phyloP scores from a whole-genome alignment of 73 alveolate species.

The Urostyla sp. region DNA sequence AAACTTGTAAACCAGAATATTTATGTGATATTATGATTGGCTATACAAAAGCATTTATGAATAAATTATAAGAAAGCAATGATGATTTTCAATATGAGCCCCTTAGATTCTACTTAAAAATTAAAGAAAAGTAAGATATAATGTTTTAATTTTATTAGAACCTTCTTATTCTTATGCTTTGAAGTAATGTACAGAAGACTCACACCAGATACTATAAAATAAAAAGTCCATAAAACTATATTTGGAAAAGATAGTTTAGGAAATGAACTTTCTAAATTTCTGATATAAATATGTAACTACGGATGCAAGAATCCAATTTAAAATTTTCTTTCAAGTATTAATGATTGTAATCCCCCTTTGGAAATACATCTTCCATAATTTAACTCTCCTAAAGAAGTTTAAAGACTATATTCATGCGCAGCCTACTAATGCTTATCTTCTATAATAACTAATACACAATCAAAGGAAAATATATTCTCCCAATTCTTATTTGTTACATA shows the following conservation, averaged over 20 bases:
- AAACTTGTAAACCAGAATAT: constrained; percentile 25
- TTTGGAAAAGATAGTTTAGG: constrained; percentile 87
- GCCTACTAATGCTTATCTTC: constrained; percentile 87
- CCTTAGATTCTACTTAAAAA: constrained; percentile 36
- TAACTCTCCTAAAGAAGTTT: constrained; percentile 70
- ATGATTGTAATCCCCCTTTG: constrained; percentile 63
- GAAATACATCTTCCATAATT: constrained; percentile 70
- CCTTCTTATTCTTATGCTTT: constrained; percentile 78
- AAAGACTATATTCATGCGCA: constrained; percentile 78
- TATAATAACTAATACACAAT: constrained; percentile 88
- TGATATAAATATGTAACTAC: constrained; percentile 80
- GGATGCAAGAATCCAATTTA: constrained; percentile 85
- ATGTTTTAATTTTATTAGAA: not conserved
- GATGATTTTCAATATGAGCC: not conserved
- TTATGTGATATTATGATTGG: constrained; percentile 53
- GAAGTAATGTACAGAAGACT: constrained; percentile 82
- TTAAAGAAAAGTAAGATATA: constrained; percentile 67
- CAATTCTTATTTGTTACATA: constrained; percentile 84
- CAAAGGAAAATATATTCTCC: constrained; percentile 91
- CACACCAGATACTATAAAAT: constrained; percentile 82
- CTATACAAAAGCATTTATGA: constrained; percentile 66
- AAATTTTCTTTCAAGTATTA: constrained; percentile 60
- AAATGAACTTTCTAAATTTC: constrained; percentile 92
- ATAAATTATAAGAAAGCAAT: constrained; percentile 52
- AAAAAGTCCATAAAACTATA: constrained; percentile 81